A percentile compares a stretch with the other conserved stretches of the same genome.
These are phyloP conservation scores for Lasiosphaeria hispida DNA, from an alignment of 495 filamentous ascomycete genomes.

Conservation along the genomic window DNA sequence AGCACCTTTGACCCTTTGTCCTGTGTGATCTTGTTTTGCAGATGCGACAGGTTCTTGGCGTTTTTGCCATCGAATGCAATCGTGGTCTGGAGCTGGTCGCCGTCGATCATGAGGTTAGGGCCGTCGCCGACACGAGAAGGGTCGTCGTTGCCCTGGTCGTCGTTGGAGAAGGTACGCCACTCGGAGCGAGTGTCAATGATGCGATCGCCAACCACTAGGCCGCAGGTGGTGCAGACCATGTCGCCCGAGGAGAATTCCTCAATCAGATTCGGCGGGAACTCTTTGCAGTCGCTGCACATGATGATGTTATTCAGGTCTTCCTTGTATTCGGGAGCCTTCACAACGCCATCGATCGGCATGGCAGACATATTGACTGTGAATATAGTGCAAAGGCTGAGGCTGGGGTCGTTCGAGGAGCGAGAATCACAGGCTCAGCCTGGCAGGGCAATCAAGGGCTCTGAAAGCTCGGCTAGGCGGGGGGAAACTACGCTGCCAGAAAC, in stretches of 20 bases:
- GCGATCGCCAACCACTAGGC: conserved; percentile 84
- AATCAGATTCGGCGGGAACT: conserved; percentile 82
- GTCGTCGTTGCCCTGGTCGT: conserved; percentile 90
- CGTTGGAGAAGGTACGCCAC: conserved; percentile 98
- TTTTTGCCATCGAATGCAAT: conserved; percentile 78
- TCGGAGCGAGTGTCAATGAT: conserved; percentile 94
- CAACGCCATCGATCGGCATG: background rate
- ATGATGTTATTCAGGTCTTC: conserved; percentile 78
- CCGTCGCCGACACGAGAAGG: conserved; percentile 96
- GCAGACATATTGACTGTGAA: conserved; percentile 17
- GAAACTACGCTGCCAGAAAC: too few relatives aligned
- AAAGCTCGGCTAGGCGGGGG: background rate
- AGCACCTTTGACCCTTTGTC: conserved; percentile 76
- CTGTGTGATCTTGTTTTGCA: conserved; percentile 85
- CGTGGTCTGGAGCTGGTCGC: conserved; percentile 85
- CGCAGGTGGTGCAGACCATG: conserved; percentile 87
- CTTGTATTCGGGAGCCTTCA: conserved; percentile 29
- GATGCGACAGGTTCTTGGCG: conserved; percentile 73
- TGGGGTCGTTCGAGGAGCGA: too few relatives aligned
- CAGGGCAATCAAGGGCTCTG: background rate
- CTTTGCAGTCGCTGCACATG: conserved; percentile 86
- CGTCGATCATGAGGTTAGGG: conserved; percentile 81
- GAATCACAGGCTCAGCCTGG: too few relatives aligned
- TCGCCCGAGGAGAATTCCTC: conserved; percentile 92
- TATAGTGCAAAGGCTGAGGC: background rate